A percentile compares a stretch with the other conserved stretches of the same genome.
These are phyloP conservation scores for Pseudogymnoascus destructans DNA, from an alignment of 2,329 filamentous ascomycete genomes.

Conservation along the genomic window DNA sequence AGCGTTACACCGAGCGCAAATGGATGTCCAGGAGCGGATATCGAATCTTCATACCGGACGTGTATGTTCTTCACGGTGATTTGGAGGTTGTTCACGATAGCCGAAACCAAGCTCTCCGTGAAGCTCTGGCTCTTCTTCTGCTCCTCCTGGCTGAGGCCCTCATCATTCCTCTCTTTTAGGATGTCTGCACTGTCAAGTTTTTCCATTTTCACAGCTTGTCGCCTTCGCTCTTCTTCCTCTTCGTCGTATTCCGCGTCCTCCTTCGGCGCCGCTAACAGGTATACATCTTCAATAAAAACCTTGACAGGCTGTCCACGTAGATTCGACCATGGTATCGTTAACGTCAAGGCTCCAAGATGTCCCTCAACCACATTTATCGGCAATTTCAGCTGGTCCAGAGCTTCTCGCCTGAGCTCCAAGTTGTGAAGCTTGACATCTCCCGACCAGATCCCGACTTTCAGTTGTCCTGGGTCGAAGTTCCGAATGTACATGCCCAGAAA, in stretches of 20 bases:
- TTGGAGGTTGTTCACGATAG: slow-evolving; percentile 96
- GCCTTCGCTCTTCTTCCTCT: slow-evolving; percentile 77
- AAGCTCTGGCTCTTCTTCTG: slow-evolving; percentile 98
- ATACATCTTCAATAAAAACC: slow-evolving; percentile 94
- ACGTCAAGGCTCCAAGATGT: slow-evolving; percentile 79
- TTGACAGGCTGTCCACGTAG: slow-evolving; percentile 86
- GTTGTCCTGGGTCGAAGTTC: slow-evolving; percentile 95
- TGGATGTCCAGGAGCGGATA: slow-evolving; percentile 86
- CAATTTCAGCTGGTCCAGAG: slow-evolving; percentile 90
- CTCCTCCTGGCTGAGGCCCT: slow-evolving; percentile 87
- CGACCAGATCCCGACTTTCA: slow-evolving; percentile 98
- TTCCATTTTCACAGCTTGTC: slow-evolving; percentile 94
- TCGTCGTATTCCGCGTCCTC: slow-evolving; percentile 89
- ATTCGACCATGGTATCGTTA: slow-evolving; percentile 96
- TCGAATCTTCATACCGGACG: slow-evolving; percentile 92
- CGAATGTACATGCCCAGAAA: slow-evolving; percentile 99
- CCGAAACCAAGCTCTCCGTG: slow-evolving; percentile 84
- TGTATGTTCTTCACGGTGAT: slow-evolving; percentile 98
- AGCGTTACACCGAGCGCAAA: slow-evolving; percentile 88
- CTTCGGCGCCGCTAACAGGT: slow-evolving; percentile 84
- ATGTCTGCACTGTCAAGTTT: slow-evolving; percentile 94
- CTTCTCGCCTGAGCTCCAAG: slow-evolving; percentile 84
- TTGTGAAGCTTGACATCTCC: slow-evolving; percentile 93
- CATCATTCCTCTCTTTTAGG: slow-evolving; percentile 80
- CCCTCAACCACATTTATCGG: slow-evolving; percentile 95